Base-by-base conservation (phyloP, 306 rosid genomes). In the Castanea mollissima region DNA sequence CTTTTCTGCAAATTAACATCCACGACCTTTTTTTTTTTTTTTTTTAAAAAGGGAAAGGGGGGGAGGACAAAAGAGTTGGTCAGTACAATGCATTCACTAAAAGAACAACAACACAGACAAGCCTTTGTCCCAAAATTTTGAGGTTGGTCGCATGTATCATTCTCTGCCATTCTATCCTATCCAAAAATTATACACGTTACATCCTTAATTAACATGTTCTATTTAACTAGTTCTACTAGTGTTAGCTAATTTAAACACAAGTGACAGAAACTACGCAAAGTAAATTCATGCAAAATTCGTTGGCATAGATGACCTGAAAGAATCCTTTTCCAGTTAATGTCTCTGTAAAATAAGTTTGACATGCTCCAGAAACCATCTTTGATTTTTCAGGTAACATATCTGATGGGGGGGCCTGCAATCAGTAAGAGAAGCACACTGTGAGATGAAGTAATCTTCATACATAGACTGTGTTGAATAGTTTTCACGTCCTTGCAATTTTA, bases 301-400 rank as follows among this genome's bases (percentile, higher is more conserved):
- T 65, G n/a, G 52, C 52, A 21, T 64, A 32, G 32, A 35, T 73
- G 55, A 76, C 82, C 84, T 84, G 87, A 84, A 84, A 84, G 74
- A 74, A 76, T 5, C 73, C 82, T 21, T 76, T 76, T 56, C 74
- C 79, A 21, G 56, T 55, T 72, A 70, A 76, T 23, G 56, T 46
- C 38, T 84, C 82, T 21, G 27, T 57, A 65, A 84, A 84, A 65
- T 80, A 80, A 72, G 81, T 84, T 54, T 80, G 87, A 62, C 84
- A 77, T 25, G 87, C 87, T 76, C 79, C 82, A 60, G 73, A 71
- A 76, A 76, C 84, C 79, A 76, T 64, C 44, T 84, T 80, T 84
- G 87, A 84, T 21, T 84, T 80, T 68, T 76, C 71, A 21, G 80
- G 84, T 73, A 73, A 73, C 23, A 80, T 76, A 67, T 67, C 87